Evolutionary conservation across 805 yeast species (phyloP).

Genomic region (Kodamaea neixiangensis): DNA sequence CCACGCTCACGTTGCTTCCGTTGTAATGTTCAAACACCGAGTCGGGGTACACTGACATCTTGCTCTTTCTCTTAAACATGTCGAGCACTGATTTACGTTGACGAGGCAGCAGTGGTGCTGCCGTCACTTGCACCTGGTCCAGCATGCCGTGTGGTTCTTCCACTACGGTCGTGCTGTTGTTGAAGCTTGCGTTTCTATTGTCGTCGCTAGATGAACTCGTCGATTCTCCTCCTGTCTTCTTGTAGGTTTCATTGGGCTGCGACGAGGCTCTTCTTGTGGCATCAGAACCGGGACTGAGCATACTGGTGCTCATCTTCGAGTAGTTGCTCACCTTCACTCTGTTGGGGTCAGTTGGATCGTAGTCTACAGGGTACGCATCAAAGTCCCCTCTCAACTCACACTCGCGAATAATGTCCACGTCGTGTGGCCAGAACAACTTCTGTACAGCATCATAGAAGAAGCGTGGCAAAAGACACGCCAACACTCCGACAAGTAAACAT

Average conservation of each 20-base stretch:
- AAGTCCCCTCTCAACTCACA: constrained; percentile 54
- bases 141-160: constrained; percentile 5
- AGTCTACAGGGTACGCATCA: constrained; percentile 48
- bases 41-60: constrained; percentile 21
- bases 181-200: not conserved
- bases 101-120: constrained; percentile 12
- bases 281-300: not conserved
- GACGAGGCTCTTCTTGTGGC: not conserved
- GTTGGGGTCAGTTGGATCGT: constrained; percentile 58
- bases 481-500: constrained; percentile 53
- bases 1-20: constrained; percentile 30
- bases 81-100: constrained; percentile 35
- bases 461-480: constrained; percentile 62
- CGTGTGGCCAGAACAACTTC: constrained; percentile 59
- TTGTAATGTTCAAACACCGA: constrained; percentile 37
- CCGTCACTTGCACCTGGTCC: not conserved
- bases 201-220: constrained; percentile 2
- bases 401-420: constrained; percentile 72
- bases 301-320: constrained; percentile 6
- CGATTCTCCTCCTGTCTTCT: not conserved
- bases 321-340: constrained; percentile 54
- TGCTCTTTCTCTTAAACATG: constrained; percentile 35
- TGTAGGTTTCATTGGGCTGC: not conserved
- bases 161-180: constrained; percentile 8
- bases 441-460: constrained; percentile 51